Conservation (phyloP, 2,329 filamentous ascomycete genomes). For the Colletotrichum plurivorum region DNA sequence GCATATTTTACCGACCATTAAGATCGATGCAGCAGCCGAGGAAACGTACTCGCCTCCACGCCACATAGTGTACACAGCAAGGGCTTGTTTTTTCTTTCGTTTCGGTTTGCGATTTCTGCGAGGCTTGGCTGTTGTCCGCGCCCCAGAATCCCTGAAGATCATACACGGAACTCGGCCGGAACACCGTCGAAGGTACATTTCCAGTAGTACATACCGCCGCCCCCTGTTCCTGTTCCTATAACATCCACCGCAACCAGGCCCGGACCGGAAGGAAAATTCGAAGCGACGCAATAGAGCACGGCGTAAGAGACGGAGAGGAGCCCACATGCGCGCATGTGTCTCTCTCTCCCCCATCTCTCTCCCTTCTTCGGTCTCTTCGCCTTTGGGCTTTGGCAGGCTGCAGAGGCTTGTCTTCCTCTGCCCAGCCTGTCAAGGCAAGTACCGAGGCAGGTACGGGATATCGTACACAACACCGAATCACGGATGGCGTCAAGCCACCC, state of each 20-base stretch:
- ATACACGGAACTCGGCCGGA: slow-evolving; percentile 36
- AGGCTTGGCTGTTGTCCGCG: slow-evolving; percentile 27
- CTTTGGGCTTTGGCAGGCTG: slow-evolving; percentile 6
- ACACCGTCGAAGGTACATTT: slow-evolving; percentile 16
- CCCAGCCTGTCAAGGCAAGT: not conserved
- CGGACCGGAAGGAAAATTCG: slow-evolving; percentile 2
- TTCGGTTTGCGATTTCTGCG: slow-evolving; percentile 13
- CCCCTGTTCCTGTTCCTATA: slow-evolving; percentile 24
- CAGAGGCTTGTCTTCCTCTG: not conserved
- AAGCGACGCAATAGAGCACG: slow-evolving; percentile 20
- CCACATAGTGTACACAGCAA: not conserved
- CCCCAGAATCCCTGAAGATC: slow-evolving; percentile 34
- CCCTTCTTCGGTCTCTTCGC: too few relatives aligned
- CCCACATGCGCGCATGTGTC: too few relatives aligned
- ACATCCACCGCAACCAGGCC: slow-evolving; percentile 1
- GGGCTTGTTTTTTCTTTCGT: not conserved
- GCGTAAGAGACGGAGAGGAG: slow-evolving; percentile 11
- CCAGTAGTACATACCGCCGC: slow-evolving; percentile 20
- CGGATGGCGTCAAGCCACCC: not conserved
- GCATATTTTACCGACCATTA: not conserved
- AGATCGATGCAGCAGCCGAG: not conserved
- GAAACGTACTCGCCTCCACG: not conserved
- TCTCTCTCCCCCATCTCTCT: too few relatives aligned
- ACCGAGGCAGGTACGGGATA: too few relatives aligned
- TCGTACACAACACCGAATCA: not conserved